Base-by-base conservation (phyloP, 805 yeast species). In the Candida maltosa region DNA sequence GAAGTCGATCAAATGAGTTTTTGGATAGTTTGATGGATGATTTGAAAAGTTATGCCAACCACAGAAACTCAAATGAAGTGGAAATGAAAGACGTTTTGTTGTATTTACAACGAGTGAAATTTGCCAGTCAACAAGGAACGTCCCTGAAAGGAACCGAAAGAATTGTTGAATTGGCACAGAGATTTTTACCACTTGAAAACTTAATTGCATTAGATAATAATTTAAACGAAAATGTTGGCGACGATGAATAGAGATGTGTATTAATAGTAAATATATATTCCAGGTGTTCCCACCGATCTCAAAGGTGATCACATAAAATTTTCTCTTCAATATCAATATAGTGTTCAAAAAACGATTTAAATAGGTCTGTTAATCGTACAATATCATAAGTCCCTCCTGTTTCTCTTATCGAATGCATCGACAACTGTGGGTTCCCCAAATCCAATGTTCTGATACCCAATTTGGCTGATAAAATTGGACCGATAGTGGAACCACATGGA, bases 401-500 rank as follows among this genome's bases (percentile, higher is more conserved):
- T 59, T 89, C 97, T 58, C 97, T 76, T 41, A 87, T 81, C 1
- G 94, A 83, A 54, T 89, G 97, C 97, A 89, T 89, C 40, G 93
- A 80, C 49, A 89, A 66, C 51, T 88, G 93, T 1, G 96, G 95
- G 51, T 86, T 87, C 39, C 97, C 97, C 35, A 89, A 61, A 59
- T 89, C 97, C 41, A 89, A 61, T 3, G 96, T 86, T 54, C 93
- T 74, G 33, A 89, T 73, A 35, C 97, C 97, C 25, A 88, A 71
- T 47, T 83, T 83, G 3, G 95, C 81, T 23, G 96, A 83, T 39
- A 91, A 66, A 59, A 89, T 85, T 15, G 97, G 97, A 1, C 97
- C 98, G 51, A 91, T 91, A 2, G 98, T 91, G 2, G 95, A 83
- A 3, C 98, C 98, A 62, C 97, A 91, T 3, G 96, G 87, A 2